Evolutionary conservation across 805 yeast genomes (phyloP).

Genomic region (Clavispora santaluciae): DNA sequence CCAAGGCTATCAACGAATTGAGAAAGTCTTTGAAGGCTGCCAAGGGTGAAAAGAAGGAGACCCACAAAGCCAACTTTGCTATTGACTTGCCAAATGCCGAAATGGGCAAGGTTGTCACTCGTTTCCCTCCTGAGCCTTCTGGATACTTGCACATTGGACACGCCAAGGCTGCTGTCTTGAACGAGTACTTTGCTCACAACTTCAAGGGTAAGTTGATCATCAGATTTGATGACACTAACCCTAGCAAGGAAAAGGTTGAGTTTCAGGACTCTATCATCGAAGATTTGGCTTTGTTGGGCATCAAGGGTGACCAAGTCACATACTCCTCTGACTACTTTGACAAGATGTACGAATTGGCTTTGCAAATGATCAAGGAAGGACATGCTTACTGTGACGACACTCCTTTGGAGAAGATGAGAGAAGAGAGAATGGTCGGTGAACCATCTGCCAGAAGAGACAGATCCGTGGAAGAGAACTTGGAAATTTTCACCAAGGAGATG

Average conservation of each 20-base stretch:
- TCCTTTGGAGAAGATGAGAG: slow-evolving; percentile 91
- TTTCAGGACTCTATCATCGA: slow-evolving; percentile 91
- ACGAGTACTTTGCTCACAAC: slow-evolving; percentile 92
- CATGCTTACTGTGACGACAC: slow-evolving; percentile 98
- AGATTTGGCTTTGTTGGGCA: slow-evolving; percentile 85
- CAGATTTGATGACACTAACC: slow-evolving; percentile 98
- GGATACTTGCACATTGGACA: slow-evolving; percentile 99
- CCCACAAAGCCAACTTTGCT: slow-evolving; percentile 92
- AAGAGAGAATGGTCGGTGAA: slow-evolving; percentile 97
- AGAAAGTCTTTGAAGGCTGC: slow-evolving; percentile 58
- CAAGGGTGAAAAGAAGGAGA: slow-evolving; percentile 67
- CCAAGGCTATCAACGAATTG: slow-evolving; percentile 66
- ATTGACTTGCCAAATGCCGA: slow-evolving; percentile 89
- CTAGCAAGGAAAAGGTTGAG: slow-evolving; percentile 92
- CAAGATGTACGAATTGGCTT: slow-evolving; percentile 80
- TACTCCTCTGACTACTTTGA: slow-evolving; percentile 93
- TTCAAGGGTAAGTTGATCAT: slow-evolving; percentile 95
- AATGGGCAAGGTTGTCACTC: slow-evolving; percentile 93
- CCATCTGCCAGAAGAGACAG: slow-evolving; percentile 90
- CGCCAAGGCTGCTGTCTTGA: slow-evolving; percentile 95
- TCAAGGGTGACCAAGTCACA: slow-evolving; percentile 84
- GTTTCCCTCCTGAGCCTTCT: slow-evolving; percentile 99
- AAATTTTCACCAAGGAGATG: slow-evolving; percentile 87
- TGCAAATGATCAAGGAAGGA: slow-evolving; percentile 88
- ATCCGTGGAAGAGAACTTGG: slow-evolving; percentile 85